Evolutionary conservation across 1,139 yeast species (phyloP).

Genomic region (Eremothecium coryli): DNA sequence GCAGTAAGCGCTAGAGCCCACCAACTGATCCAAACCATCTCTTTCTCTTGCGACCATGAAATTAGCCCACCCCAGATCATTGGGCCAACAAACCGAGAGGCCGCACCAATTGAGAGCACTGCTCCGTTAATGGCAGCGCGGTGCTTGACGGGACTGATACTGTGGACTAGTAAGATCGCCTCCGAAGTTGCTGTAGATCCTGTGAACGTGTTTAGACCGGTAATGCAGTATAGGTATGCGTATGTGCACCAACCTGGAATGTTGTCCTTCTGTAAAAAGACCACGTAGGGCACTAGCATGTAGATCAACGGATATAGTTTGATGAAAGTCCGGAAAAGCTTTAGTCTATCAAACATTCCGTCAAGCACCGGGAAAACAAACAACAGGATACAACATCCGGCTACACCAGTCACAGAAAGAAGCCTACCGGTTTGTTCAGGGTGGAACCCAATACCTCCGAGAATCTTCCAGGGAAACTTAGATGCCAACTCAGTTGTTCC

Average conservation of each 20-base stretch:
- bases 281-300: constrained; percentile 41
- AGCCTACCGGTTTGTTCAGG: background rate
- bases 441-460: background rate
- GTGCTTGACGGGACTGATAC: background rate
- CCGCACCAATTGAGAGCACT: background rate
- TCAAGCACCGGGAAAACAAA: background rate
- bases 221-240: constrained; percentile 20
- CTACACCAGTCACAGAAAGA: background rate
- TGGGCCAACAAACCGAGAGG: background rate
- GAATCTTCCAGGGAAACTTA: background rate
- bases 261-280: constrained; percentile 34
- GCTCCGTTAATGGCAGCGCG: background rate
- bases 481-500: background rate
- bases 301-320: constrained; percentile 13
- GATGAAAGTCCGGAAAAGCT: background rate
- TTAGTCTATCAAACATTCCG: background rate
- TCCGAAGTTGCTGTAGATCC: background rate
- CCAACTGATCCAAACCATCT: background rate
- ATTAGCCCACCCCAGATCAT: background rate
- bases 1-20: background rate
- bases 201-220: background rate
- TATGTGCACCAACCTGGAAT: constrained; percentile 16
- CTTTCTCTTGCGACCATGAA: background rate
- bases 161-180: background rate
- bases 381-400: background rate